Evolutionary conservation across 257 asterid genomes (phyloP).

Genomic region (Nicotiana benthamiana): DNA sequence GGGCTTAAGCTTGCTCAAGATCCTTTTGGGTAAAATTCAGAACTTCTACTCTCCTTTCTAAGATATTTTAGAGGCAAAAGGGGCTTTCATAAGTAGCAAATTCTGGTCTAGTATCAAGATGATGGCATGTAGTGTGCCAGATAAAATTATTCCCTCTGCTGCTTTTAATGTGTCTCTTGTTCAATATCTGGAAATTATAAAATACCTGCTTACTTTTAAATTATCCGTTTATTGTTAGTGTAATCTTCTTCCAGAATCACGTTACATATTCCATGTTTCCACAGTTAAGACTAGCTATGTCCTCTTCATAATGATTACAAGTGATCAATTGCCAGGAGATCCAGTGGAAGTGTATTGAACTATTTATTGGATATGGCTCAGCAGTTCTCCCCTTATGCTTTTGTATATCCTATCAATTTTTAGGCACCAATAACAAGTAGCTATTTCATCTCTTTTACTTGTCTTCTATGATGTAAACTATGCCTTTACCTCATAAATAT

Average conservation of each 20-base stretch:
- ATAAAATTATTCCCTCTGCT: not conserved
- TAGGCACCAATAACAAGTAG: not conserved
- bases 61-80: not conserved
- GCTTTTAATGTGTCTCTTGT: not conserved
- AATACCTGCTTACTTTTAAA: not conserved
- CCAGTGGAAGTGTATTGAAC: not conserved
- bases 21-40: slow-evolving; percentile 62
- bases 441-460: not conserved
- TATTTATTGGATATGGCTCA: not conserved
- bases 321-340: not conserved
- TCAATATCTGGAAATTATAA: not conserved
- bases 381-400: not conserved
- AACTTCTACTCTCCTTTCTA: not conserved
- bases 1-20: slow-evolving; percentile 81
- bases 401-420: not conserved
- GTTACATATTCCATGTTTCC: not conserved
- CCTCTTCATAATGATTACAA: not conserved
- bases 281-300: not conserved
- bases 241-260: not conserved
- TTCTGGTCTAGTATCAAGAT: not conserved
- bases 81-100: not conserved
- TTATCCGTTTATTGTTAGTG: not conserved
- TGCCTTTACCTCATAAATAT: not conserved
- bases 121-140: not conserved
- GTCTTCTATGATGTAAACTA: not conserved